A percentile compares a stretch with the other conserved stretches of the same genome.
Evolutionary conservation across 108 stramenopile genomes (phyloP).

Genomic region (Ochromonas danica): DNA sequence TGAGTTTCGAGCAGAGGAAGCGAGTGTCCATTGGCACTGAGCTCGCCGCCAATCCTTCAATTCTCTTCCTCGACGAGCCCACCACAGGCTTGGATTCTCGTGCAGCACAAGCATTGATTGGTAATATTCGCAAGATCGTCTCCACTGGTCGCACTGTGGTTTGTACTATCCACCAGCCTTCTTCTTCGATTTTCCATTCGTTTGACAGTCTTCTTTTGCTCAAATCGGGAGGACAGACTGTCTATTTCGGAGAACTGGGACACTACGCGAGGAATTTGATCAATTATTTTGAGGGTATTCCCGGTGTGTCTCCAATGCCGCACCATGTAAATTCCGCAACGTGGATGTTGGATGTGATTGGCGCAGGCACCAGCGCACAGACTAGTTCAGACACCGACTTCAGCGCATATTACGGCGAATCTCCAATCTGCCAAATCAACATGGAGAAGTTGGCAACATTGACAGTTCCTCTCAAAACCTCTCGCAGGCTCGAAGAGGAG

Average conservation of each 20-base stretch:
- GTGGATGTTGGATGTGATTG: conserved; percentile 75
- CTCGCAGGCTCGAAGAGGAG: background rate
- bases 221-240: conserved; percentile 37
- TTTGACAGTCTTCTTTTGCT: conserved; percentile 40
- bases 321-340: conserved; percentile 70
- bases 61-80: conserved; percentile 66
- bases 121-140: background rate
- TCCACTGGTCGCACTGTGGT: background rate
- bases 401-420: background rate
- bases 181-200: conserved; percentile 38
- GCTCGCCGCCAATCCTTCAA: conserved; percentile 66
- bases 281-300: background rate
- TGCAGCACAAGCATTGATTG: conserved; percentile 6
- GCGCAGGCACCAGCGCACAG: conserved; percentile 42
- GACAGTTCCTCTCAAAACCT: background rate
- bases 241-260: conserved; percentile 68
- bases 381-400: background rate
- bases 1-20: conserved; percentile 71
- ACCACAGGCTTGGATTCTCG: conserved; percentile 62
- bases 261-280: background rate
- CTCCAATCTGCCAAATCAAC: background rate
- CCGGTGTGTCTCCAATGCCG: conserved; percentile 40
- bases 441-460: background rate
- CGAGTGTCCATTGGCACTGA: conserved; percentile 69
- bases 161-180: conserved; percentile 58